Conservation (phyloP, 228 moss, liverwort and hornwort species). For the Sphagnum fallax region DNA sequence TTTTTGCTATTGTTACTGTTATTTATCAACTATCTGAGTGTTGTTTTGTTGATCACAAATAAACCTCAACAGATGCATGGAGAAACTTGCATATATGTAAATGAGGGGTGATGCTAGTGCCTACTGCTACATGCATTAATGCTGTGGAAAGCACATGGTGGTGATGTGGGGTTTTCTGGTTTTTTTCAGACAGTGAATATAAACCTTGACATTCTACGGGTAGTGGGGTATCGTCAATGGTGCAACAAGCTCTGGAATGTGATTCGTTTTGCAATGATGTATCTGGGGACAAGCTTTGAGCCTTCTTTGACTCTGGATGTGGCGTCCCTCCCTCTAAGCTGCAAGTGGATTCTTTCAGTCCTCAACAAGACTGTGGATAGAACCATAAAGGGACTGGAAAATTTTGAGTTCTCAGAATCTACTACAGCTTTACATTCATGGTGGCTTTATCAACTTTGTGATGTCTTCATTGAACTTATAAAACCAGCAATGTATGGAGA, state of each 20-base stretch:
- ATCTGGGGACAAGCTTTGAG: conserved; percentile 68
- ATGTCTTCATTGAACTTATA: conserved; percentile 87
- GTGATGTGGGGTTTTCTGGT: not conserved
- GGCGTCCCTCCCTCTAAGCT: conserved; percentile 60
- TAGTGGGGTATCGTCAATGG: conserved; percentile 93
- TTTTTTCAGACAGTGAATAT: conserved; percentile 69
- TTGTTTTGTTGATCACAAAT: not conserved
- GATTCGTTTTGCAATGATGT: conserved; percentile 89
- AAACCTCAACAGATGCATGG: not conserved
- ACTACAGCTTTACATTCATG: conserved; percentile 77
- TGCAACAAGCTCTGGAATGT: conserved; percentile 98
- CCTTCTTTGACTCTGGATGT: conserved; percentile 53
- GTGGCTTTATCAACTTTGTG: conserved; percentile 96
- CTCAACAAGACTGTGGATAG: conserved; percentile 60
- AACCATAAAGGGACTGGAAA: conserved; percentile 63
- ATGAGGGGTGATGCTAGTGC: not conserved
- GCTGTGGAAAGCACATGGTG: too few relatives aligned
- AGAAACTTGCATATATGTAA: not conserved
- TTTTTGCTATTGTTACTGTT: too few relatives aligned
- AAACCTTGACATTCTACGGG: conserved; percentile 87
- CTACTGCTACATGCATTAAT: too few relatives aligned
- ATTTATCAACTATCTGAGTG: too few relatives aligned
- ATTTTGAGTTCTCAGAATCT: conserved; percentile 64
- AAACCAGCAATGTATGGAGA: conserved; percentile 70
- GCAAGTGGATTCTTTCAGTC: conserved; percentile 79